Percentiles rank a stretch among this genome's conserved stretches.
These are phyloP conservation scores for Cladosporium colombiae DNA, from an alignment of 2,329 filamentous ascomycete genomes.

Conservation along the genomic window DNA sequence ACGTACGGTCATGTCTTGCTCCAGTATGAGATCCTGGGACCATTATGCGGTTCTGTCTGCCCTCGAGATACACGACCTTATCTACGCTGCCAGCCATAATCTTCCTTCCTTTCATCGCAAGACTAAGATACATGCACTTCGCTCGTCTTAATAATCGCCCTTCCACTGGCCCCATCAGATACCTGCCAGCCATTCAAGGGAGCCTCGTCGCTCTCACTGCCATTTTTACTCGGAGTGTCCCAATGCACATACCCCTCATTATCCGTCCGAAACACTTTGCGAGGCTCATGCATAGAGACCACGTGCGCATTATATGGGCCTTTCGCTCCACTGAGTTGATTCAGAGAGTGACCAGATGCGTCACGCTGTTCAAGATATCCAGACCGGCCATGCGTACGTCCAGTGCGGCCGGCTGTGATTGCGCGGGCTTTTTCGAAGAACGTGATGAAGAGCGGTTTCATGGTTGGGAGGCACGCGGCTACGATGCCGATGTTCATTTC, in stretches of 20 bases:
- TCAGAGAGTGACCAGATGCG: background rate
- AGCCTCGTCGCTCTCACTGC: slow-evolving; percentile 2
- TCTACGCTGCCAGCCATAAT: background rate
- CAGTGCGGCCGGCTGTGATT: background rate
- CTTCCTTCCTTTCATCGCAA: background rate
- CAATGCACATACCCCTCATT: slow-evolving; percentile 1
- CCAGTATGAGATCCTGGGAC: background rate
- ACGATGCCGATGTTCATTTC: slow-evolving; percentile 21
- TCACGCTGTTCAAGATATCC: background rate
- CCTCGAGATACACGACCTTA: background rate
- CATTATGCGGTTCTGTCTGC: background rate
- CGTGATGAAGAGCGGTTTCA: slow-evolving; percentile 21
- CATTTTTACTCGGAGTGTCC: background rate
- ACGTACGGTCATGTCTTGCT: background rate
- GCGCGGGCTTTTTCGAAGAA: slow-evolving; percentile 8
- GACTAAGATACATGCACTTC: slow-evolving; percentile 1
- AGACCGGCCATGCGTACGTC: background rate
- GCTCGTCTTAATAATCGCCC: slow-evolving; percentile 5
- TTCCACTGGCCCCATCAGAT: background rate
- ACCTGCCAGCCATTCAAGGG: background rate
- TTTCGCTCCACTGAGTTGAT: background rate
- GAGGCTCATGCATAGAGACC: background rate
- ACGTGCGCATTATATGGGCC: slow-evolving; percentile 1
- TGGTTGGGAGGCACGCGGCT: slow-evolving; percentile 22
- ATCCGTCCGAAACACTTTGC: background rate